A percentile compares a stretch with the other conserved stretches of the same genome.
Evolutionary conservation across 345 rosid species (phyloP).

Genomic region (Salix brachista): DNA sequence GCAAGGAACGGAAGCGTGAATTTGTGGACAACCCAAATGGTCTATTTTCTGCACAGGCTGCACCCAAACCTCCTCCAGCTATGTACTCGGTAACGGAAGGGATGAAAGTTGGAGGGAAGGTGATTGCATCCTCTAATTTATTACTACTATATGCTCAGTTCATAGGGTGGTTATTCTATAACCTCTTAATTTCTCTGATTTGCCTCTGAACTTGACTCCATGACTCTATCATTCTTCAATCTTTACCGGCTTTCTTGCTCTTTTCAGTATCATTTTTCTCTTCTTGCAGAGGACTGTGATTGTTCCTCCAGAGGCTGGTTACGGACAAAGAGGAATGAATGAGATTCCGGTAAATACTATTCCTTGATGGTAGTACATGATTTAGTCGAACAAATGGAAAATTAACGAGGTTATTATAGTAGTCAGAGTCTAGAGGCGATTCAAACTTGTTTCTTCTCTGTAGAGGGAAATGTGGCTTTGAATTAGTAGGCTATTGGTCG

Average conservation of each 20-base stretch:
- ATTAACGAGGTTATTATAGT: no score
- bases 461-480: no score
- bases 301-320: slow-evolving; percentile 81
- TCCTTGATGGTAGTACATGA: not conserved
- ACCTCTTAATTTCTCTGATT: not conserved
- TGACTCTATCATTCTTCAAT: not conserved
- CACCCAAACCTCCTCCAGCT: slow-evolving; percentile 96
- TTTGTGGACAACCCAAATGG: slow-evolving; percentile 91
- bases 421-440: no score
- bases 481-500: not conserved
- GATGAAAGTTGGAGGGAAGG: slow-evolving; percentile 95
- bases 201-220: not conserved
- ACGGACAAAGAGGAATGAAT: slow-evolving; percentile 78
- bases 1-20: slow-evolving; percentile 83
- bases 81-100: slow-evolving; percentile 73
- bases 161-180: not conserved
- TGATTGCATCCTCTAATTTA: slow-evolving; percentile 16
- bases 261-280: not conserved
- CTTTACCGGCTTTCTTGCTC: not conserved
- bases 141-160: not conserved
- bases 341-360: slow-evolving; percentile 67
- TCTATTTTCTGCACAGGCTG: slow-evolving; percentile 87
- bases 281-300: slow-evolving; percentile 71
- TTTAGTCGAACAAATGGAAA: no score
- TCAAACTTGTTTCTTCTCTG: no score